Conservation (phyloP, 495 filamentous ascomycete genomes). For the Podospora conica region DNA sequence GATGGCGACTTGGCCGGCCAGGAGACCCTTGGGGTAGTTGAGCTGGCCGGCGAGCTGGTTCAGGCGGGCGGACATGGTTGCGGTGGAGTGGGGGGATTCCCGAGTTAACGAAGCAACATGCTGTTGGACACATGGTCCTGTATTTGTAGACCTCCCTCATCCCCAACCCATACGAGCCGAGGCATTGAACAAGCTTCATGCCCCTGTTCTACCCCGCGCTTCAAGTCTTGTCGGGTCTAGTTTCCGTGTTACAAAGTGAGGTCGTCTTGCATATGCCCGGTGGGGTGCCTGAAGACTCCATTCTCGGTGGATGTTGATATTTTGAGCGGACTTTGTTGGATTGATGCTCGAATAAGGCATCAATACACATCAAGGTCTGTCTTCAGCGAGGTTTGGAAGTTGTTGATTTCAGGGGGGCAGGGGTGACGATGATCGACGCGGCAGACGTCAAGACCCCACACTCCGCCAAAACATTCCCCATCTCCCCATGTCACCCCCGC, state of each 20-base stretch:
- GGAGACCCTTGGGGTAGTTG: constrained; percentile 71
- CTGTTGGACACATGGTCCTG: neutral
- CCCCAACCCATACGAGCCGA: neutral
- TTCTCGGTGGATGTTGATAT: too few relatives aligned
- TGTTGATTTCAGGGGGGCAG: neutral
- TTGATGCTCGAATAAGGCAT: neutral
- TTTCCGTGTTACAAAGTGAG: neutral
- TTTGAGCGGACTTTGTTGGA: too few relatives aligned
- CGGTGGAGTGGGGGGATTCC: neutral
- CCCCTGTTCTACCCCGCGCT: constrained; percentile 1
- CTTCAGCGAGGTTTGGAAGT: neutral
- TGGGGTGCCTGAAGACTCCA: neutral
- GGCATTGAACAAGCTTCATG: neutral
- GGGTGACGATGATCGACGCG: neutral
- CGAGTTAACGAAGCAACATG: neutral
- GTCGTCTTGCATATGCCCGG: neutral
- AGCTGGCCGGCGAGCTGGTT: constrained; percentile 68
- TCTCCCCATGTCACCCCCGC: neutral
- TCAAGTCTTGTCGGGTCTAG: neutral
- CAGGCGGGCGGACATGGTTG: constrained; percentile 49
- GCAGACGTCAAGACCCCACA: neutral
- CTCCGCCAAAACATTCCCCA: neutral
- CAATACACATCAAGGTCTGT: neutral
- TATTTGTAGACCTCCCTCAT: neutral
- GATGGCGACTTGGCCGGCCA: constrained; percentile 75